Conservation (phyloP, 2,329 filamentous ascomycete genomes). For the Penicillium digitatum region DNA sequence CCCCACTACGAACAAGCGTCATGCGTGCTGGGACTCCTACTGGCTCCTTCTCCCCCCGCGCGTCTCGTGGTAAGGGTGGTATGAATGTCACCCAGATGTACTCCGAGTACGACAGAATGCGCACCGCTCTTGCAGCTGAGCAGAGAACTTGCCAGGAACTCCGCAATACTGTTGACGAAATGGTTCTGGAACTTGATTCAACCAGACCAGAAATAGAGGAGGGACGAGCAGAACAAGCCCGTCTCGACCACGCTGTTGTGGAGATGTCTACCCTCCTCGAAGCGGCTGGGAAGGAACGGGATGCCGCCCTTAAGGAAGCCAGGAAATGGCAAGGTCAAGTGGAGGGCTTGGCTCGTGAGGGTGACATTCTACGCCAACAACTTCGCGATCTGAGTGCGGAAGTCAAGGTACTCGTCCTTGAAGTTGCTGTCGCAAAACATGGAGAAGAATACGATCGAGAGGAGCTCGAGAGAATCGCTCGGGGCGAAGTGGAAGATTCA, state of each 20-base stretch:
- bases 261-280: conserved; percentile 83
- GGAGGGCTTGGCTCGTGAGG: conserved; percentile 59
- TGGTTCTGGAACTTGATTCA: conserved; percentile 78
- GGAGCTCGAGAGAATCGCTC: conserved; percentile 72
- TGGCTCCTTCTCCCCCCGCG: conserved; percentile 51
- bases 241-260: conserved; percentile 73
- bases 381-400: conserved; percentile 85
- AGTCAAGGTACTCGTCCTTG: conserved; percentile 84
- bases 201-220: conserved; percentile 87
- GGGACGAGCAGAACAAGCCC: conserved; percentile 72
- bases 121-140: conserved; percentile 70
- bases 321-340: conserved; percentile 75
- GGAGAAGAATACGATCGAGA: conserved; percentile 72
- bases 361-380: conserved; percentile 76
- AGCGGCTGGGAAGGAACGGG: conserved; percentile 73
- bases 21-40: conserved; percentile 42
- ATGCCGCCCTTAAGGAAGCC: conserved; percentile 70
- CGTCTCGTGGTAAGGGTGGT: conserved; percentile 52
- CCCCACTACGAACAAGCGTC: conserved; percentile 44
- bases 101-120: conserved; percentile 56
- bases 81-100: conserved; percentile 62
- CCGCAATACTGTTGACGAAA: conserved; percentile 73
- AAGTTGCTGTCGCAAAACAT: conserved; percentile 70
- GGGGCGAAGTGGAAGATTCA: conserved; percentile 69
- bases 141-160: conserved; percentile 71